phyloP scores from a whole-genome alignment of 805 yeast species.

The Pachysolen tannophilus region DNA sequence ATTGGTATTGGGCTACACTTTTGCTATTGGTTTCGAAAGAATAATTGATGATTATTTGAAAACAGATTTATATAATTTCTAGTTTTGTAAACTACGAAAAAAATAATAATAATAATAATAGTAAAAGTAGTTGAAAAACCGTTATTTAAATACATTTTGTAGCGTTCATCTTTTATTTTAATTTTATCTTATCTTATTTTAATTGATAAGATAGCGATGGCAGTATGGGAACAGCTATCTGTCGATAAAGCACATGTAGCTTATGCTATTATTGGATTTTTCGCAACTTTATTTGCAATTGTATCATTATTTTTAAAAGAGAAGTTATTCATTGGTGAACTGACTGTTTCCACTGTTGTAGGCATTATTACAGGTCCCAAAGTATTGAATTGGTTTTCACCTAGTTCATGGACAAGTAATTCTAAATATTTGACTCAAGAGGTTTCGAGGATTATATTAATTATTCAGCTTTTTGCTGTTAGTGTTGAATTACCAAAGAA shows the following conservation, averaged over 20 bases:
- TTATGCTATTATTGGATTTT: conserved; percentile 81
- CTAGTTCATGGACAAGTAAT: conserved; percentile 56
- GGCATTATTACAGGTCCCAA: conserved; percentile 89
- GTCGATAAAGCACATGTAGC: conserved; percentile 62
- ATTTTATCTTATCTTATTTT: too few relatives aligned
- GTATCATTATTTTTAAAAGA: conserved; percentile 80
- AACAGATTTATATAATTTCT: too few relatives aligned
- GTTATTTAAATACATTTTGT: too few relatives aligned
- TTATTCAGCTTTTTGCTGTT: conserved; percentile 87
- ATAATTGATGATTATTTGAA: conserved; percentile 18
- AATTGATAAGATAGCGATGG: too few relatives aligned
- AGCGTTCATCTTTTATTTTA: too few relatives aligned
- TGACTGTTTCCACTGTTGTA: conserved; percentile 77
- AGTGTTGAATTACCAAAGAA: conserved; percentile 90
- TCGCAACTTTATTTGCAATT: conserved; percentile 72
- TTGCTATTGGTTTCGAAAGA: conserved; percentile 41
- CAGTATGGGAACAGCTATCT: conserved; percentile 1
- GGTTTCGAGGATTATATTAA: conserved; percentile 71
- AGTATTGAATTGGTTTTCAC: conserved; percentile 76
- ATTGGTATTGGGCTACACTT: conserved; percentile 40
- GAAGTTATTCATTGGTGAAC: conserved; percentile 81
- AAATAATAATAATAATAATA: too few relatives aligned
- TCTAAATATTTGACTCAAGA: conserved; percentile 77
- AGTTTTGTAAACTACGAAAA: too few relatives aligned
- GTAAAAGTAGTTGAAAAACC: too few relatives aligned